phyloP scores from a whole-genome alignment of 257 asterid genomes.

The Plantago ovata region DNA sequence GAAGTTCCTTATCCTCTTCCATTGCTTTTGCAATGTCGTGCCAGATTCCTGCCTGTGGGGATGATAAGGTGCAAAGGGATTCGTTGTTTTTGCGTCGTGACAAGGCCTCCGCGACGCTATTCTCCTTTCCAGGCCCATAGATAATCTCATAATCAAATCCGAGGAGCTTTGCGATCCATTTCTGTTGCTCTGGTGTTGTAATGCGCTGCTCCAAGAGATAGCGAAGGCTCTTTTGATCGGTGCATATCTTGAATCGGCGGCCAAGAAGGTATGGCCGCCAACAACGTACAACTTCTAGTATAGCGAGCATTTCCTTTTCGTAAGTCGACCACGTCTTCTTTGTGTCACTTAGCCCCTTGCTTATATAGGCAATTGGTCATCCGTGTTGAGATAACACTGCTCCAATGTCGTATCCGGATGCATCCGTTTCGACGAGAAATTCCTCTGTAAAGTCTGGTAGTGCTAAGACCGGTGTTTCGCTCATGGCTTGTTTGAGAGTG shows the following conservation, averaged over 20 bases:
- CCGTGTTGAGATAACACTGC: neutral
- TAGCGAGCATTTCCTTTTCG: slow-evolving; percentile 5
- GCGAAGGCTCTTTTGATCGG: neutral
- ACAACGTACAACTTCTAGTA: neutral
- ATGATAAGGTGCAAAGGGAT: neutral
- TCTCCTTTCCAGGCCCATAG: too few relatives aligned
- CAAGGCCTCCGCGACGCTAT: neutral
- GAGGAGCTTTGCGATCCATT: neutral
- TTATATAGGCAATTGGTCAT: neutral
- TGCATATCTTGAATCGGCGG: neutral
- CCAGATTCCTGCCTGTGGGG: neutral
- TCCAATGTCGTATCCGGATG: neutral
- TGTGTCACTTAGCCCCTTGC: neutral
- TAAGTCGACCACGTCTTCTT: neutral
- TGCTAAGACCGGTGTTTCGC: neutral
- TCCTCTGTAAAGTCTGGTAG: neutral
- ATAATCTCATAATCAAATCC: neutral
- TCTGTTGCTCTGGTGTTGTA: neutral
- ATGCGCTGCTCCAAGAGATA: neutral
- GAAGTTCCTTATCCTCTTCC: too few relatives aligned
- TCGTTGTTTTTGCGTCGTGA: neutral
- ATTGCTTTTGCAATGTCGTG: neutral
- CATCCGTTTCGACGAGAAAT: slow-evolving; percentile 11
- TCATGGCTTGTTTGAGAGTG: neutral
- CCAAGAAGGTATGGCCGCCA: slow-evolving; percentile 2